Evolutionary conservation across 2,329 filamentous ascomycete genomes (phyloP).

Genomic region (Penicillium sp.): DNA sequence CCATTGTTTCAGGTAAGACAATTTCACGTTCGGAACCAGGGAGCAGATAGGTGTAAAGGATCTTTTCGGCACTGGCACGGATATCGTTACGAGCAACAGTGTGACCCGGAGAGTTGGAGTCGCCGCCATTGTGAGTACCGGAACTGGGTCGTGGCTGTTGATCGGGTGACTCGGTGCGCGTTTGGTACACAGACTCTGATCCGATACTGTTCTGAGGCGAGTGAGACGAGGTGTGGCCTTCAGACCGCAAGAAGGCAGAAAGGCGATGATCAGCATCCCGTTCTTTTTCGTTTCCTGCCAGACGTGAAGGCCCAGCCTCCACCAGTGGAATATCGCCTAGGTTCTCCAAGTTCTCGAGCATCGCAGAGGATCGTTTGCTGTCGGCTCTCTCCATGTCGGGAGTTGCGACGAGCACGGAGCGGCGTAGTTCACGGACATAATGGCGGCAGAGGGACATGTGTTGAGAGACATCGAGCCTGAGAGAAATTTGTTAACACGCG

Average conservation of each 20-base stretch:
- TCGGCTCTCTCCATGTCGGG: constrained; percentile 80
- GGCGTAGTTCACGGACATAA: constrained; percentile 91
- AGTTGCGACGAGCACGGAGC: constrained; percentile 89
- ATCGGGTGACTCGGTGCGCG: constrained; percentile 45
- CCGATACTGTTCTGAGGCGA: constrained; percentile 57
- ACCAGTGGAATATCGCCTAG: constrained; percentile 60
- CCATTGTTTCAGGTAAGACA: constrained; percentile 83
- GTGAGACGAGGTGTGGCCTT: constrained; percentile 48
- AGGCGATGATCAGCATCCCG: constrained; percentile 84
- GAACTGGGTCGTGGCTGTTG: constrained; percentile 57
- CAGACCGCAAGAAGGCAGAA: constrained; percentile 78
- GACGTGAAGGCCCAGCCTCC: constrained; percentile 55
- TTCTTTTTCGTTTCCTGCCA: constrained; percentile 65
- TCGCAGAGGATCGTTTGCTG: constrained; percentile 81
- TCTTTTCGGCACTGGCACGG: constrained; percentile 91
- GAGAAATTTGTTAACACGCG: not conserved
- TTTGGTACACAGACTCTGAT: constrained; percentile 45
- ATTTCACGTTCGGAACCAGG: constrained; percentile 97
- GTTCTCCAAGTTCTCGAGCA: constrained; percentile 70
- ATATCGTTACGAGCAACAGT: constrained; percentile 88
- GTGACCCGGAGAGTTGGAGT: constrained; percentile 80
- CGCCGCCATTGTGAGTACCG: constrained; percentile 59
- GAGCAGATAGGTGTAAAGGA: constrained; percentile 95
- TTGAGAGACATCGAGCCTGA: constrained; percentile 96
- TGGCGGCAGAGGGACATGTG: constrained; percentile 96